Conservation (phyloP, 805 yeast species). For the Candida ovalis region DNA sequence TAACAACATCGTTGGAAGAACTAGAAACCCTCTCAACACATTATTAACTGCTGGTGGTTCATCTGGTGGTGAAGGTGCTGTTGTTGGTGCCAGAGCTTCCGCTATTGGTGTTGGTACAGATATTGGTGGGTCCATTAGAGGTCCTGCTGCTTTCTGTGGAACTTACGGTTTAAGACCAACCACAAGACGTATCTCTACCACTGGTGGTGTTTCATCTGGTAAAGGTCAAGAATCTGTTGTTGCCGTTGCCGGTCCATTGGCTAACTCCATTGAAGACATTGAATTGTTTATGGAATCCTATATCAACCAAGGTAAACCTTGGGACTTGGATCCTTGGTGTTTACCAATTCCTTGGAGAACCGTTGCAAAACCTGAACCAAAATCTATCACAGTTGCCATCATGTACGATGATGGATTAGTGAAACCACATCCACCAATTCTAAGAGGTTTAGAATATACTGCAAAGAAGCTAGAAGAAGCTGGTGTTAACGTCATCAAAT, state of each 20-base stretch:
- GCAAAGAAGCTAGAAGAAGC: slow-evolving; percentile 53
- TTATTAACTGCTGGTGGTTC: slow-evolving; percentile 67
- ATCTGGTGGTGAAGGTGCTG: slow-evolving; percentile 69
- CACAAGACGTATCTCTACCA: slow-evolving; percentile 45
- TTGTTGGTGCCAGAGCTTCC: slow-evolving; percentile 56
- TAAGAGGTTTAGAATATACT: slow-evolving; percentile 51
- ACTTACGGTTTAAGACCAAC: slow-evolving; percentile 62
- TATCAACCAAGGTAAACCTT: slow-evolving; percentile 61
- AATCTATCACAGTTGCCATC: slow-evolving; percentile 53
- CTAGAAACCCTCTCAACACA: slow-evolving; percentile 56
- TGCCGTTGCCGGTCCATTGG: slow-evolving; percentile 67
- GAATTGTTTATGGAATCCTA: slow-evolving; percentile 64
- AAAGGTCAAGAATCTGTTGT: slow-evolving; percentile 64
- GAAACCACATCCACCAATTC: slow-evolving; percentile 63
- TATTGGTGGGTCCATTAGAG: slow-evolving; percentile 68
- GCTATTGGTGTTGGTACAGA: slow-evolving; percentile 66
- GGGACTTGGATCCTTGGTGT: slow-evolving; percentile 46
- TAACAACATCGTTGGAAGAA: slow-evolving; percentile 56
- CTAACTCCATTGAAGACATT: slow-evolving; percentile 61
- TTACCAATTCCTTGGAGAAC: slow-evolving; percentile 53
- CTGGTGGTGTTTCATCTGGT: slow-evolving; percentile 50
- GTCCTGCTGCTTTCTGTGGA: slow-evolving; percentile 65
- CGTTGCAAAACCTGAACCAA: slow-evolving; percentile 36
- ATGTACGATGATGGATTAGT: slow-evolving; percentile 63
- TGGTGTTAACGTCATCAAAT: slow-evolving; percentile 53